Evolutionary conservation across 805 yeast genomes (phyloP), one percentile per base, ranked within the genome.

Genomic region (Kodamaea fukazawae): DNA sequence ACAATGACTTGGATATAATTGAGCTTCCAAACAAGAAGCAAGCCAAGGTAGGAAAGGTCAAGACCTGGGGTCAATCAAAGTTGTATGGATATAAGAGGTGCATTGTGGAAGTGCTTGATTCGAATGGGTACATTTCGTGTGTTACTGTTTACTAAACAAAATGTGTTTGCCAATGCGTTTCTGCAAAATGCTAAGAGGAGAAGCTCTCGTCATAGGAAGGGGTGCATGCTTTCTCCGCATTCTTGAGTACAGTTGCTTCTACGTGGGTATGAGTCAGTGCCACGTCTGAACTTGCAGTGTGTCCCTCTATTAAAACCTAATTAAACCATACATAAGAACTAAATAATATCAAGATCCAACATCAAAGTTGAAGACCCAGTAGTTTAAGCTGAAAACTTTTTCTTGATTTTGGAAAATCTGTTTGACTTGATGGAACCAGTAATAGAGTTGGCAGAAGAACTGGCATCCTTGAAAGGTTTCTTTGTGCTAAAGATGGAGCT

Each of bases 31-130:
- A 39, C 22, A 29, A 34, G 10, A 27, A 15, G 8, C 23, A 34
- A n/a, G 23, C 16, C 4, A 41, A 46, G 41, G 13, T 45, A 28
- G 51, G 48, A 10, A 58, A 56, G 34, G 52, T 52, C 17, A 61
- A 58, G 41, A 61, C 61, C 2, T 67, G 74, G 73, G 73, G 73
- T 25, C 73, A 67, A 51, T 61, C 66, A 26, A 61, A 61, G 39
- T 45, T 70, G 32, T 65, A 67, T 45, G 72, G 74, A n/a, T 60
- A 53, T 39, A 48, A 60, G 34, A 39, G 65, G 38, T 58, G 71
- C 40, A 66, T 72, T 7, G 65, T 68, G 63, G 77, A 73, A 39
- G 74, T 70, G 13, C 51, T 68, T 9, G 63, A 65, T 42, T 57
- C 62, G 30, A 60, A 55, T 40, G 62, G 64, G 5, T 61, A 65